Percentiles rank a stretch among this genome's conserved stretches.
phyloP scores from a whole-genome alignment of 331 rosid genomes.

The Ulmus americana region DNA sequence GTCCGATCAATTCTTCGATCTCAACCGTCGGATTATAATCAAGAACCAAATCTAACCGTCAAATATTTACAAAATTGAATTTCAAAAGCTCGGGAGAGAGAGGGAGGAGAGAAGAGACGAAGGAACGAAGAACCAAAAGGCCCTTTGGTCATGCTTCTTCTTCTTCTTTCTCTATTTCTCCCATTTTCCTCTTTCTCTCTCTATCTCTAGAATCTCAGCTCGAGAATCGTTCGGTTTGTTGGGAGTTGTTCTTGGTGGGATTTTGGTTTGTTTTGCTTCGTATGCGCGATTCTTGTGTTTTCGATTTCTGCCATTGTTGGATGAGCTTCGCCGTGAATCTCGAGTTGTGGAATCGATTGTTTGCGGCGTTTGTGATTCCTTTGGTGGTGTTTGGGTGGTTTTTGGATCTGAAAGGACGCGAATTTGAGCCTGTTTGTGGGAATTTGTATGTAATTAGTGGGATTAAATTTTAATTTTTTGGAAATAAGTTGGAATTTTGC shows the following conservation, averaged over 20 bases:
- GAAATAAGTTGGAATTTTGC: slow-evolving; percentile 21
- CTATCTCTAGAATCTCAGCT: slow-evolving; percentile 25
- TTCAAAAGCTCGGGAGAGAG: slow-evolving; percentile 85
- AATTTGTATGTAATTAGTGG: slow-evolving; percentile 23
- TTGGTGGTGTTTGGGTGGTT: slow-evolving; percentile 15
- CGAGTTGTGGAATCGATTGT: slow-evolving; percentile 35
- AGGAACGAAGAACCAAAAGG: slow-evolving; percentile 31
- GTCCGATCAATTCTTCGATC: slow-evolving; percentile 8
- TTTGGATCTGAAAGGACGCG: slow-evolving; percentile 55
- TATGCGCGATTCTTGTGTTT: slow-evolving; percentile 21
- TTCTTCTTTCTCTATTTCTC: slow-evolving; percentile 14
- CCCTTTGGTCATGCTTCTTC: slow-evolving; percentile 27
- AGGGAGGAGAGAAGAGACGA: slow-evolving; percentile 59
- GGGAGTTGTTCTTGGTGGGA: background rate
- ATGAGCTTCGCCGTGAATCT: slow-evolving; percentile 29
- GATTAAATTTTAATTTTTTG: slow-evolving; percentile 20
- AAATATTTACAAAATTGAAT: slow-evolving; percentile 65
- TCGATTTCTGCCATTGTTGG: slow-evolving; percentile 27
- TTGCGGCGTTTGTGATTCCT: slow-evolving; percentile 14
- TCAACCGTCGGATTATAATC: slow-evolving; percentile 31
- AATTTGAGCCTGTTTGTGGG: slow-evolving; percentile 34
- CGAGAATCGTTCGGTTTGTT: slow-evolving; percentile 7
- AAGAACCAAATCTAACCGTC: slow-evolving; percentile 42
- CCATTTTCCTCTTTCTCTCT: slow-evolving; percentile 7
- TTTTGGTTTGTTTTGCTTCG: background rate